A percentile compares a stretch with the other conserved stretches of the same genome.
Evolutionary conservation across 164 flowering plant genomes (phyloP).

Genomic region (Santalum album): DNA sequence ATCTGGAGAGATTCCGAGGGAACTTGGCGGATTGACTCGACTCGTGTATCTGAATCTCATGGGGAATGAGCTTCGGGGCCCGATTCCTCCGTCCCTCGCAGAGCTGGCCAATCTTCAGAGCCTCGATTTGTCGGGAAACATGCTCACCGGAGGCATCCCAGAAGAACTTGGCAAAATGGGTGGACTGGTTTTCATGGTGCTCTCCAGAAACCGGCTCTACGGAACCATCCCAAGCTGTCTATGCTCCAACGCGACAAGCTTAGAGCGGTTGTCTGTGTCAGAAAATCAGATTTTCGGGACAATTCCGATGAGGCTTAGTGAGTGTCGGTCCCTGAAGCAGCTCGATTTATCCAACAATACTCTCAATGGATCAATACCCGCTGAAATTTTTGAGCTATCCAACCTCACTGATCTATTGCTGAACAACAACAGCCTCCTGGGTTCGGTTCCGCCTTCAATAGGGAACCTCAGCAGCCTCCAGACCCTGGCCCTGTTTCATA

Average conservation of each 20-base stretch:
- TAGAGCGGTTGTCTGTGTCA: constrained; percentile 50
- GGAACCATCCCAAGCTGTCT: constrained; percentile 49
- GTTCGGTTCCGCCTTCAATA: constrained; percentile 50
- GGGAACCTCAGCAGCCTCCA: constrained; percentile 61
- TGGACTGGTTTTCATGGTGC: constrained; percentile 45
- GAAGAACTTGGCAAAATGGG: constrained; percentile 50
- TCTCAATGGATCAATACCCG: constrained; percentile 61
- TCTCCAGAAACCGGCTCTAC: constrained; percentile 57
- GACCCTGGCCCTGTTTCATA: constrained; percentile 60
- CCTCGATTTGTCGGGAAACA: constrained; percentile 76
- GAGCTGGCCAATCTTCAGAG: constrained; percentile 48
- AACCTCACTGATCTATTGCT: constrained; percentile 57
- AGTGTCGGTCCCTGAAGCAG: constrained; percentile 45
- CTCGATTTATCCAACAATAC: constrained; percentile 75
- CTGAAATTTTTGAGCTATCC: constrained; percentile 40
- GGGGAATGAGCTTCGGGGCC: constrained; percentile 65
- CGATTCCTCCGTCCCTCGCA: constrained; percentile 52
- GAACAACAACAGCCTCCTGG: constrained; percentile 72
- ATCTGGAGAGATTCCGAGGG: constrained; percentile 53
- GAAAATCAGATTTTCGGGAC: constrained; percentile 45
- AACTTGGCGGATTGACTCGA: constrained; percentile 49
- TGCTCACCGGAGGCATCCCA: constrained; percentile 57
- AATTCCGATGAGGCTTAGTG: constrained; percentile 45
- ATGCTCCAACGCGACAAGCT: constrained; percentile 52
- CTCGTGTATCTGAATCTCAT: constrained; percentile 61